Conservation (phyloP, 169 alveolate species). For the Haemoproteus tartakovskyi region DNA sequence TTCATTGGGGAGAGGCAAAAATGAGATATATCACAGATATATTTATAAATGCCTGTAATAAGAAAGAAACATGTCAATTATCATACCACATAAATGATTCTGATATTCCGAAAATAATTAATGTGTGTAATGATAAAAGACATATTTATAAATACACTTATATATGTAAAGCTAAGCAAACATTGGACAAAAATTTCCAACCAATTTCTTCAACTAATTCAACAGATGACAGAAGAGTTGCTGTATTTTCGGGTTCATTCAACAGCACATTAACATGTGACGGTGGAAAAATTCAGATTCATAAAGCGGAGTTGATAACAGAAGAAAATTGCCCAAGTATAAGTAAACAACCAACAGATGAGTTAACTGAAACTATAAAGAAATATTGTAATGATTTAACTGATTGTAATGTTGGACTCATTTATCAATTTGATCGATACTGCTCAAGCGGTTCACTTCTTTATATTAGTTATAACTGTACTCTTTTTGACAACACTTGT, state of each 20-base stretch:
- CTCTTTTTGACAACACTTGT: constrained; percentile 1
- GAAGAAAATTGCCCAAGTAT: constrained; percentile 31
- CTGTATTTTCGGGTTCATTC: constrained; percentile 18
- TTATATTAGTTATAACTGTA: constrained; percentile 10
- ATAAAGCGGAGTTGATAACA: constrained; percentile 10
- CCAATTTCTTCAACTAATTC: neutral
- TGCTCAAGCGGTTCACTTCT: constrained; percentile 26
- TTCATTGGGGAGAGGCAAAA: neutral
- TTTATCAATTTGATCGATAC: constrained; percentile 33
- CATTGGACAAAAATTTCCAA: neutral
- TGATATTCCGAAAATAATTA: neutral
- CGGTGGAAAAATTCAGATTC: constrained; percentile 18
- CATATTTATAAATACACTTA: constrained; percentile 10
- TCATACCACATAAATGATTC: neutral
- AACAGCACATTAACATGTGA: constrained; percentile 18
- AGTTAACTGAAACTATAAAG: constrained; percentile 8
- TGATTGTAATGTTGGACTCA: constrained; percentile 22
- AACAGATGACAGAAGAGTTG: neutral
- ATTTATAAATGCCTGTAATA: constrained; percentile 9
- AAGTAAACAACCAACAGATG: no score
- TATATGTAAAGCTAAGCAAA: neutral
- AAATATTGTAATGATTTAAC: constrained; percentile 13
- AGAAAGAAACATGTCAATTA: constrained; percentile 4
- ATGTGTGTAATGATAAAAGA: neutral
- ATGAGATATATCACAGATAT: constrained; percentile 6